Evolutionary conservation across 495 filamentous ascomycete species (phyloP).

Genomic region (Talaromyces adpressus): DNA sequence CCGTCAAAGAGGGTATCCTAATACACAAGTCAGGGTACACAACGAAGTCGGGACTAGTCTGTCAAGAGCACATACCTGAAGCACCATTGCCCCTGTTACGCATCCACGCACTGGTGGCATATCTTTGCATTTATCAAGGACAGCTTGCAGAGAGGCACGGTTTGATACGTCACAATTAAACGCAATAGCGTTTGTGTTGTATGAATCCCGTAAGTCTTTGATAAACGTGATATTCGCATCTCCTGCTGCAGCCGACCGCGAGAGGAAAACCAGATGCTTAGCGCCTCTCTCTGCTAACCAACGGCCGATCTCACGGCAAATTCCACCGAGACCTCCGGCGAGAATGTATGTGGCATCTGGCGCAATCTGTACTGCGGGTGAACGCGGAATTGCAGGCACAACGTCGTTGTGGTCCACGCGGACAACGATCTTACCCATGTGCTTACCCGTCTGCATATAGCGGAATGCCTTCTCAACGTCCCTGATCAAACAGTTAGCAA

Average conservation of each 20-base stretch:
- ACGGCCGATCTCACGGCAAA: conserved; percentile 42
- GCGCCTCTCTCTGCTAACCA: conserved; percentile 51
- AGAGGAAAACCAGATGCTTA: conserved; percentile 43
- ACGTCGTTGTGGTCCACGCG: background rate
- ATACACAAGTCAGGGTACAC: background rate
- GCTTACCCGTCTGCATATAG: conserved; percentile 44
- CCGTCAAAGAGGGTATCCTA: conserved; percentile 16
- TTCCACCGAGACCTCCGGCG: conserved; percentile 48
- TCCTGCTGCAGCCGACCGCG: conserved; percentile 17
- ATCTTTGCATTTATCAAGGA: background rate
- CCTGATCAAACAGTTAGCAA: too few species aligned
- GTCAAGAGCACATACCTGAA: conserved; percentile 10
- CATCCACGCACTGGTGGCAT: conserved; percentile 29
- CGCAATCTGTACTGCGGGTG: too few species aligned
- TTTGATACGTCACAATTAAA: background rate
- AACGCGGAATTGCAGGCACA: background rate
- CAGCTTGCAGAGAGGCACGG: background rate
- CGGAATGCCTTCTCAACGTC: conserved; percentile 49
- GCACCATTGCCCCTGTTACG: conserved; percentile 35
- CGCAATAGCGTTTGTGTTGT: conserved; percentile 2
- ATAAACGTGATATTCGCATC: conserved; percentile 20
- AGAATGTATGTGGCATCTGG: conserved; percentile 36
- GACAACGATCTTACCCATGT: conserved; percentile 49
- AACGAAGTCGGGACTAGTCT: too few species aligned
- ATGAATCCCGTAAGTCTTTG: conserved; percentile 24